Conservation (phyloP, 345 rosid genomes). For the Firmiana major region DNA sequence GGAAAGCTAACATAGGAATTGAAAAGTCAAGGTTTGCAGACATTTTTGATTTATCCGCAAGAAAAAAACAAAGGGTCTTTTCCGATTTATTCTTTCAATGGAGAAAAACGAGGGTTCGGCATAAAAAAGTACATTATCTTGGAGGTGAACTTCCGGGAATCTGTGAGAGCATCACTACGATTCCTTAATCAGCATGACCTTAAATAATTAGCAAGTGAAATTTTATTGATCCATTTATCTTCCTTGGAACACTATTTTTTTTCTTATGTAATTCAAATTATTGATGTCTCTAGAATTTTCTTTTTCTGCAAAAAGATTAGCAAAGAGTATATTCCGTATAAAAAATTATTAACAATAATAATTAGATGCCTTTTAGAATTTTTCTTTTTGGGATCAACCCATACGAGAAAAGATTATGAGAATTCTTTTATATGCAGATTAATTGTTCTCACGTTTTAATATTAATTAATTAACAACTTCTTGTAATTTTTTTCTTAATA, state of each 20-base stretch:
- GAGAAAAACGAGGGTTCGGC: not conserved
- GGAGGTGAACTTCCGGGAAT: not conserved
- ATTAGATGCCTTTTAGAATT: too few relatives aligned
- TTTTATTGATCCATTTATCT: too few relatives aligned
- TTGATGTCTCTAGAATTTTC: too few relatives aligned
- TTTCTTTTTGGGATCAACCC: not conserved
- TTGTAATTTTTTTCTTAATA: not conserved
- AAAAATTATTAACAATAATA: too few relatives aligned
- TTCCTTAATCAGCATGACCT: not conserved
- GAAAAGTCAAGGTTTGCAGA: not conserved
- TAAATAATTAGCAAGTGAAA: not conserved
- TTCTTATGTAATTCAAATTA: too few relatives aligned
- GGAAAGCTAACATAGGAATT: not conserved
- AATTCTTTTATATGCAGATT: not conserved
- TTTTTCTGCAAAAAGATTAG: too few relatives aligned
- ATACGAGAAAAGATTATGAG: not conserved
- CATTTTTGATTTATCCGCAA: not conserved
- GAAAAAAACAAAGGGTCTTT: not conserved
- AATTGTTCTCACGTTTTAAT: not conserved
- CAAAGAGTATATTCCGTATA: too few relatives aligned
- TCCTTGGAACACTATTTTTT: too few relatives aligned
- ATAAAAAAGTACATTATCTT: not conserved
- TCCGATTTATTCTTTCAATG: not conserved
- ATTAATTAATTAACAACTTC: not conserved
- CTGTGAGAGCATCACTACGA: not conserved